phyloP scores from a whole-genome alignment of 2,329 filamentous ascomycete genomes.

The Calonectria pseudoturangicola region DNA sequence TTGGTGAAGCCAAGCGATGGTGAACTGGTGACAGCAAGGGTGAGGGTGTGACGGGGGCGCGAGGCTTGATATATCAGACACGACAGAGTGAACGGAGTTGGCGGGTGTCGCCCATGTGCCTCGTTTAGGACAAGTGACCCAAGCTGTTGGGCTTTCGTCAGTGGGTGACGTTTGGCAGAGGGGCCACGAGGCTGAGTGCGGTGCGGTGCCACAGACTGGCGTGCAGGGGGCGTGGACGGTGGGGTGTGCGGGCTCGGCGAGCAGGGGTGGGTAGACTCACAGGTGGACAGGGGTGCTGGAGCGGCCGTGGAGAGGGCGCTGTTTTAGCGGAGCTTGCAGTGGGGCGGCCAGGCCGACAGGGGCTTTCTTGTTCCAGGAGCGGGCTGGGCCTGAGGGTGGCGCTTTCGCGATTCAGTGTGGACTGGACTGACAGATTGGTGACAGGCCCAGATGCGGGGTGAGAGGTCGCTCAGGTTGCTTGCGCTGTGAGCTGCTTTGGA shows the following conservation, averaged over 20 bases:
- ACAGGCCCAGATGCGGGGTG: conserved; percentile 32
- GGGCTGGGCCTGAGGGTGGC: conserved; percentile 37
- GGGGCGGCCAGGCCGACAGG: conserved; percentile 35
- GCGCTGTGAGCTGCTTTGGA: conserved; percentile 27
- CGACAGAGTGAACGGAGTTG: conserved; percentile 48
- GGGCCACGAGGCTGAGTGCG: conserved; percentile 64
- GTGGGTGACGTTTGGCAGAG: conserved; percentile 63
- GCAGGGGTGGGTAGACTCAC: conserved; percentile 28
- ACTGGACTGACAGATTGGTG: conserved; percentile 24
- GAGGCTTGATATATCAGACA: conserved; percentile 56
- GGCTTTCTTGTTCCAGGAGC: conserved; percentile 37
- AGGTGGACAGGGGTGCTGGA: conserved; percentile 45
- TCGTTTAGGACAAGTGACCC: conserved; percentile 56
- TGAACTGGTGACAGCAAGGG: conserved; percentile 48
- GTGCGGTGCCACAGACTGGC: conserved; percentile 49
- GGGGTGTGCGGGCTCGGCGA: conserved; percentile 21
- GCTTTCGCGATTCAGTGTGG: conserved; percentile 38
- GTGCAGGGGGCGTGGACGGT: conserved; percentile 33
- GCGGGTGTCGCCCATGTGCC: conserved; percentile 55
- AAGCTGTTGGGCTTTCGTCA: conserved; percentile 59
- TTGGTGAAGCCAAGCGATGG: conserved; percentile 39
- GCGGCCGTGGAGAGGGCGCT: conserved; percentile 44
- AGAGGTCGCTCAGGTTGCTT: conserved; percentile 20
- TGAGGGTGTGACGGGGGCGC: conserved; percentile 49
- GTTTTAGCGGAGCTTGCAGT: conserved; percentile 34